Evolutionary conservation across 192 early-diverging fungal genomes (phyloP).

Genomic region (Cladochytrium replicatum): DNA sequence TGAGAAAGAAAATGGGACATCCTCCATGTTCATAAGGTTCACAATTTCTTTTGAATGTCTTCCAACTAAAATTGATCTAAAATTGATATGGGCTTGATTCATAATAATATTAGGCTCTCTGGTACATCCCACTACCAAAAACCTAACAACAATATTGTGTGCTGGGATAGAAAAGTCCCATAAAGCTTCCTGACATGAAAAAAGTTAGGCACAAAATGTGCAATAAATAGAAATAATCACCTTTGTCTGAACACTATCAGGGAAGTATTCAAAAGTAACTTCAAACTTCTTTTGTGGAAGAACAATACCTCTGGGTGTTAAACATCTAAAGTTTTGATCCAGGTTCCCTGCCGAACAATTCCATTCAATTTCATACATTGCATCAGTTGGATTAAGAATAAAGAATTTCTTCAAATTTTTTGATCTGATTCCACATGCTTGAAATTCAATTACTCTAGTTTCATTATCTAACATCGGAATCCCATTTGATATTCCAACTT

Average conservation of each 20-base stretch:
- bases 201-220: not conserved
- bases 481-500: constrained; percentile 21
- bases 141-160: constrained; percentile 38
- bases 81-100: constrained; percentile 41
- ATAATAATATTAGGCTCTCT: constrained; percentile 48
- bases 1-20: constrained; percentile 36
- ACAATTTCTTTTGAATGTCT: constrained; percentile 43
- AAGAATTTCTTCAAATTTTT: constrained; percentile 49
- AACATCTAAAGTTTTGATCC: constrained; percentile 34
- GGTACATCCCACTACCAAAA: constrained; percentile 45
- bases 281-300: constrained; percentile 43
- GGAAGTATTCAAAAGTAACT: constrained; percentile 44
- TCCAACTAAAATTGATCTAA: constrained; percentile 49
- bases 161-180: constrained; percentile 40
- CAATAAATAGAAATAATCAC: constrained; percentile 8
- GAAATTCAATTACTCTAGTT: constrained; percentile 47
- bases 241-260: constrained; percentile 42
- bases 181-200: constrained; percentile 32
- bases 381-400: constrained; percentile 44
- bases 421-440: constrained; percentile 39
- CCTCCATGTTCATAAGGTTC: constrained; percentile 42
- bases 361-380: constrained; percentile 45
- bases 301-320: constrained; percentile 36
- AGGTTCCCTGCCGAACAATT: constrained; percentile 12
- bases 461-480: constrained; percentile 25